These are phyloP conservation scores for Euclidium syriacum DNA, from an alignment of 345 rosid genomes.

Conservation along the genomic window DNA sequence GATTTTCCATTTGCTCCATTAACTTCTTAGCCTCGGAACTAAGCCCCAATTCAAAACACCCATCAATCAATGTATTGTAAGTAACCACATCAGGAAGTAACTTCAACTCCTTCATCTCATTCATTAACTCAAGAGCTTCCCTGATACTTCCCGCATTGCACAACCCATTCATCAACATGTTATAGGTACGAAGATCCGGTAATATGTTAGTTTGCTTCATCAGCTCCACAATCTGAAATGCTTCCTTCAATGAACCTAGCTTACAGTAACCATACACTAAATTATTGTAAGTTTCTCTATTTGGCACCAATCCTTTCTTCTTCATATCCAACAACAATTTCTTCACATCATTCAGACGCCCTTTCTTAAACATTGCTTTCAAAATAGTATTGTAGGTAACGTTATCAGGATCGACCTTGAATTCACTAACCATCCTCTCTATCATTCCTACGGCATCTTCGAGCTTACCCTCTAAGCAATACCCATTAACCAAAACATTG, in stretches of 20 bases:
- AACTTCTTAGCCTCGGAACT: slow-evolving; percentile 47
- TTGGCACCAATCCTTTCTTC: slow-evolving; percentile 50
- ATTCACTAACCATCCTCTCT: slow-evolving; percentile 48
- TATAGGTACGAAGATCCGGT: slow-evolving; percentile 68
- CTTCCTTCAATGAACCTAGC: slow-evolving; percentile 71
- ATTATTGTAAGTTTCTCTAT: slow-evolving; percentile 53
- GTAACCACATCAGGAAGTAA: slow-evolving; percentile 75
- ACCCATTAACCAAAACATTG: slow-evolving; percentile 66
- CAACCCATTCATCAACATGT: slow-evolving; percentile 57
- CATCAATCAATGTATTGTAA: slow-evolving; percentile 72
- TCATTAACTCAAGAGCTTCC: slow-evolving; percentile 54
- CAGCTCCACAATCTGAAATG: slow-evolving; percentile 53
- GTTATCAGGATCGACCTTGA: slow-evolving; percentile 53
- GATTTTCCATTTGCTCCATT: slow-evolving; percentile 57
- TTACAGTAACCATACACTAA: slow-evolving; percentile 70
- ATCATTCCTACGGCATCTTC: slow-evolving; percentile 44
- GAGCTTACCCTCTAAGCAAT: slow-evolving; percentile 57
- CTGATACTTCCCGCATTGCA: slow-evolving; percentile 51
- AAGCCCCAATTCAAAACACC: slow-evolving; percentile 49
- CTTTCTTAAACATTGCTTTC: slow-evolving; percentile 66
- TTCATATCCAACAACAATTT: slow-evolving; percentile 66
- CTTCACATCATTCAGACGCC: slow-evolving; percentile 63
- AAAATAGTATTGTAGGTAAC: slow-evolving; percentile 68
- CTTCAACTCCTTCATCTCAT: slow-evolving; percentile 62
- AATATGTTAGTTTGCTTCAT: slow-evolving; percentile 51